Percentiles rank a stretch among this genome's conserved stretches.
phyloP scores from a whole-genome alignment of 2,329 filamentous ascomycete genomes.

The Trichoderma citrinoviride region DNA sequence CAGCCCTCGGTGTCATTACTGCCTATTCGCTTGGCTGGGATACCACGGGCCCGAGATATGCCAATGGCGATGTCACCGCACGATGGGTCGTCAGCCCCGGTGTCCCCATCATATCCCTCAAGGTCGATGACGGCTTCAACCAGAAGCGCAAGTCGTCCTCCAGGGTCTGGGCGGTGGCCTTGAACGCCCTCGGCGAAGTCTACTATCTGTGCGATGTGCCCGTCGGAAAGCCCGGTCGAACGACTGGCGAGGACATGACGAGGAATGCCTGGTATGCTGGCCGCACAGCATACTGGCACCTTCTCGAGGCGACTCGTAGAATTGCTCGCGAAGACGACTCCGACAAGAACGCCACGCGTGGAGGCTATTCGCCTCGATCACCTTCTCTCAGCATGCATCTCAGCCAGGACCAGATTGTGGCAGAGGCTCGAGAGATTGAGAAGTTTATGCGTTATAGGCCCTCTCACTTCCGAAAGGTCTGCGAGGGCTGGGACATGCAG shows the following conservation, averaged over 20 bases:
- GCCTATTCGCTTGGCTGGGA: constrained; percentile 71
- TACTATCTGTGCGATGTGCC: constrained; percentile 79
- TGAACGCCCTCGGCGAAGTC: constrained; percentile 90
- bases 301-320: constrained; percentile 75
- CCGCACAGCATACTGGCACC: constrained; percentile 74
- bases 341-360: constrained; percentile 63
- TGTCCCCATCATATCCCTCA: constrained; percentile 82
- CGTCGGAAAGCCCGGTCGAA: constrained; percentile 49
- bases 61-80: constrained; percentile 75
- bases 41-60: constrained; percentile 57
- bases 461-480: constrained; percentile 73
- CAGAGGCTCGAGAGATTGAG: constrained; percentile 81
- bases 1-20: constrained; percentile 77
- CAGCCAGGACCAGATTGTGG: constrained; percentile 64
- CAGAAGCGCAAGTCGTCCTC: constrained; percentile 64
- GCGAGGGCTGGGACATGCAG: constrained; percentile 89
- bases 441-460: constrained; percentile 70
- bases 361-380: constrained; percentile 77
- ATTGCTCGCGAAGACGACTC: constrained; percentile 69
- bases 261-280: constrained; percentile 77
- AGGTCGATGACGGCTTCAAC: constrained; percentile 80
- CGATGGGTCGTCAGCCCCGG: constrained; percentile 90
- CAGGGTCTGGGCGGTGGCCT: constrained; percentile 84
- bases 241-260: constrained; percentile 54
- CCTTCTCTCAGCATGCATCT: constrained; percentile 72